A percentile compares a stretch with the other conserved stretches of the same genome.
Evolutionary conservation across 805 yeast genomes (phyloP).

Genomic region (Pichia membranifaciens): DNA sequence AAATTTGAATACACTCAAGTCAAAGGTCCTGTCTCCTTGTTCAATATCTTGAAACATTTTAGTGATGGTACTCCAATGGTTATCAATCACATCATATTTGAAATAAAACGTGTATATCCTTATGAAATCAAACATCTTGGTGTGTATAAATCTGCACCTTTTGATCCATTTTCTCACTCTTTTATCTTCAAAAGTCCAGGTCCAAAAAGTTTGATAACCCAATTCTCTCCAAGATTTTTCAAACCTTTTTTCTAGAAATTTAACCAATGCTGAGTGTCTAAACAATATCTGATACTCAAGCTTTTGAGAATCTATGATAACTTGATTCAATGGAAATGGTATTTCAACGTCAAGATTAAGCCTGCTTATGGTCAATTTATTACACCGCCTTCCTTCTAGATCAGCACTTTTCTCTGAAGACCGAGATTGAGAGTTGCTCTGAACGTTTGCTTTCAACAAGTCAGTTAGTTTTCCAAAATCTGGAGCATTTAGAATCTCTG

Average conservation of each 20-base stretch:
- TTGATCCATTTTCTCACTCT: constrained; percentile 49
- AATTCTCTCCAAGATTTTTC: constrained; percentile 71
- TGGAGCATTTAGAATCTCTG: constrained; percentile 41
- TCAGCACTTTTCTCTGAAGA: constrained; percentile 3
- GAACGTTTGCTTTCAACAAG: constrained; percentile 39
- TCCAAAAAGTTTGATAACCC: constrained; percentile 63
- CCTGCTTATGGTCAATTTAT: constrained; percentile 42
- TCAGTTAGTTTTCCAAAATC: constrained; percentile 39
- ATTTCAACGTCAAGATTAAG: constrained; percentile 53
- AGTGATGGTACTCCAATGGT: constrained; percentile 42
- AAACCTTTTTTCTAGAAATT: constrained; percentile 52
- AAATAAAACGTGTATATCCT: constrained; percentile 51
- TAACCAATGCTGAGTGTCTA: constrained; percentile 61
- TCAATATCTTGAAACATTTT: constrained; percentile 14
- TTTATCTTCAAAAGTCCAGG: constrained; percentile 37
- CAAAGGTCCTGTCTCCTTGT: constrained; percentile 16
- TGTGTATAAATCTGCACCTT: constrained; percentile 49
- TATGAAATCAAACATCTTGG: constrained; percentile 51
- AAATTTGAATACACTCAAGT: constrained; percentile 39
- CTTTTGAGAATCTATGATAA: constrained; percentile 63
- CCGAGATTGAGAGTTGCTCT: constrained; percentile 19
- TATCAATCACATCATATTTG: constrained; percentile 53
- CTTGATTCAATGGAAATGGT: constrained; percentile 83
- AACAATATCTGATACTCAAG: constrained; percentile 76
- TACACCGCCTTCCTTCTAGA: constrained; percentile 26